Conservation (phyloP, 129 eudicot genomes). For the Glebionis coronaria region DNA sequence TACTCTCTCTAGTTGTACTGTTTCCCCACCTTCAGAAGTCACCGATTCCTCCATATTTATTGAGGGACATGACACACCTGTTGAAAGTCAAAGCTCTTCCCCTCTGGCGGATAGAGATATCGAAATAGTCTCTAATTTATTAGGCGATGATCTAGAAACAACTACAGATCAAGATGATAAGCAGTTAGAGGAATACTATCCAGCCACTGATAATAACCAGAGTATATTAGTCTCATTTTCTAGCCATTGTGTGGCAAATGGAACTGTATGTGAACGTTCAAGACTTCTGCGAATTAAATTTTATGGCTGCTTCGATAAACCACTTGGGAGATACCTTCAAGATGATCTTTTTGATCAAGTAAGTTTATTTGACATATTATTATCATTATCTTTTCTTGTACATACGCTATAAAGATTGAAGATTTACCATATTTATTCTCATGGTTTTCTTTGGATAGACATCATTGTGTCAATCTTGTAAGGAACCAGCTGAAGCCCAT, state of each 20-base stretch:
- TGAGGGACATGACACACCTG: background rate
- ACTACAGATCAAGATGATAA: constrained; percentile 23
- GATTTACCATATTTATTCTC: background rate
- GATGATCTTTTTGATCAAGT: constrained; percentile 95
- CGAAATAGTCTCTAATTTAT: constrained; percentile 17
- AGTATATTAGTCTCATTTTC: constrained; percentile 92
- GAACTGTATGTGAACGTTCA: constrained; percentile 93
- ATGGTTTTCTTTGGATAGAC: constrained; percentile 39
- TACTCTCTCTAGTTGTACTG: constrained; percentile 20
- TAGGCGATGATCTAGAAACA: constrained; percentile 29
- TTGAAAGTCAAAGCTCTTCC: constrained; percentile 14
- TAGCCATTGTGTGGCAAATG: constrained; percentile 71
- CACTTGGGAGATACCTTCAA: constrained; percentile 85
- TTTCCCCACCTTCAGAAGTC: constrained; percentile 16
- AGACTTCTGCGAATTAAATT: constrained; percentile 72
- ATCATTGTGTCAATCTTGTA: constrained; percentile 62
- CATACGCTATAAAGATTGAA: background rate
- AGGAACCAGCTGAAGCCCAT: constrained; percentile 87
- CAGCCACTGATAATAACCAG: constrained; percentile 59
- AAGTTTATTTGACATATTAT: constrained; percentile 8
- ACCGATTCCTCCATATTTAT: constrained; percentile 5
- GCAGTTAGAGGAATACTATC: constrained; percentile 38
- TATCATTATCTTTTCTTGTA: background rate
- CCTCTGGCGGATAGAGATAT: constrained; percentile 18
- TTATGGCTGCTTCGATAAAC: constrained; percentile 90